Conservation (phyloP, 345 rosid species). For the Brassica incana region DNA sequence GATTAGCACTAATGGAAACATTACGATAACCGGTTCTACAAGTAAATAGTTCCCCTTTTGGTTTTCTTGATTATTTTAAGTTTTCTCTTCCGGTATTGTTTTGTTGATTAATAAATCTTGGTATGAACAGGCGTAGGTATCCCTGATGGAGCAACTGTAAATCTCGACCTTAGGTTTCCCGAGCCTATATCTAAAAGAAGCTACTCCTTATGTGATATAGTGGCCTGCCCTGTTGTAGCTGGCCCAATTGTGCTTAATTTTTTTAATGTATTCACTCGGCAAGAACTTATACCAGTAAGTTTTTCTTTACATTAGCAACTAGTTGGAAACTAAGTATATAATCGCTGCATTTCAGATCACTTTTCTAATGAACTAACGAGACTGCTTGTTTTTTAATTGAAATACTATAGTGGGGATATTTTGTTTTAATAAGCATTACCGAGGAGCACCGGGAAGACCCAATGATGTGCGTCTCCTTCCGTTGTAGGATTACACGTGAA, state of each 20-base stretch:
- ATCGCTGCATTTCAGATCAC: background rate
- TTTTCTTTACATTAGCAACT: background rate
- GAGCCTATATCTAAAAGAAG: background rate
- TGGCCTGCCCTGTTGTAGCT: background rate
- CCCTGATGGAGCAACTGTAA: background rate
- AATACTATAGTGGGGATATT: background rate
- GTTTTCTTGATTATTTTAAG: background rate
- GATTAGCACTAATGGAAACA: background rate
- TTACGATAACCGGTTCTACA: background rate
- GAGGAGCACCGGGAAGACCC: background rate
- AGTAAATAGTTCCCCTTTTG: background rate
- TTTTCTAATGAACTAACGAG: background rate
- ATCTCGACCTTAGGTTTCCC: background rate
- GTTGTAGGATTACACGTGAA: background rate
- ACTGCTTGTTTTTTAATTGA: background rate
- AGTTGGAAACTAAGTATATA: background rate
- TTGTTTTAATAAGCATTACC: background rate
- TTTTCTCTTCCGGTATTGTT: background rate
- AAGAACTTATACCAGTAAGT: background rate
- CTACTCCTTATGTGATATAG: background rate
- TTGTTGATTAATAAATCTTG: background rate
- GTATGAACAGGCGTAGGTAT: background rate
- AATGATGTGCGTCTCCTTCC: background rate
- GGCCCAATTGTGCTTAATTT: background rate
- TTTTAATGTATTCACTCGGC: background rate